These are phyloP conservation scores for Fusarium pseudograminearum DNA, from an alignment of 2,329 filamentous ascomycete genomes.

Conservation along the genomic window DNA sequence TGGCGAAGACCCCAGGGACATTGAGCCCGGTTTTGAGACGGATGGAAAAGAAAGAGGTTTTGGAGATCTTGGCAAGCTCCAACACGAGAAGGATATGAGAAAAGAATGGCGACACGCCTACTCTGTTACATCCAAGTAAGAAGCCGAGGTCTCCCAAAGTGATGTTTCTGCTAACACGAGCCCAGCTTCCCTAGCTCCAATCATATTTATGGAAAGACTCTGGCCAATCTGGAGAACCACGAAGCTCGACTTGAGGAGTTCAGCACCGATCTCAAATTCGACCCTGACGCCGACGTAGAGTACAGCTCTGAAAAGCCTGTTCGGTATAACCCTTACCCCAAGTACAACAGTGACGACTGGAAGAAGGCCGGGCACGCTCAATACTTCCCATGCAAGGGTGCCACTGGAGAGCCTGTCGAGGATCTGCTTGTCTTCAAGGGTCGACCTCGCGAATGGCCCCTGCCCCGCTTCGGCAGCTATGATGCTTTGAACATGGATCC, in stretches of 20 bases:
- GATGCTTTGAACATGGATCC: constrained; percentile 70
- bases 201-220: constrained; percentile 68
- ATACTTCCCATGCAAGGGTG: constrained; percentile 74
- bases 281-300: constrained; percentile 52
- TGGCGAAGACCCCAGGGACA: constrained; percentile 51
- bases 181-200: constrained; percentile 58
- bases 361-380: constrained; percentile 65
- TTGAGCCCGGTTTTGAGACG: constrained; percentile 54
- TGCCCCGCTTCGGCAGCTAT: constrained; percentile 72
- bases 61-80: constrained; percentile 51
- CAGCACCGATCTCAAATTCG: constrained; percentile 49
- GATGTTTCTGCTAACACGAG: constrained; percentile 48
- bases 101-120: constrained; percentile 57
- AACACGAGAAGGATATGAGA: constrained; percentile 59
- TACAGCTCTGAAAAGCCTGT: constrained; percentile 63
- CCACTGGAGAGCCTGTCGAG: constrained; percentile 68
- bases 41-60: constrained; percentile 52
- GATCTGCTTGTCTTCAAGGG: constrained; percentile 75
- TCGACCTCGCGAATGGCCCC: constrained; percentile 68
- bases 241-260: constrained; percentile 54
- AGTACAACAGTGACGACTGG: constrained; percentile 75
- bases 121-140: constrained; percentile 57
- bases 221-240: constrained; percentile 59
- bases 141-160: constrained; percentile 24
- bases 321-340: constrained; percentile 77